phyloP scores from a whole-genome alignment of 1,284 basidiomycete genomes.

The Cutaneotrichosporon arboriforme region DNA sequence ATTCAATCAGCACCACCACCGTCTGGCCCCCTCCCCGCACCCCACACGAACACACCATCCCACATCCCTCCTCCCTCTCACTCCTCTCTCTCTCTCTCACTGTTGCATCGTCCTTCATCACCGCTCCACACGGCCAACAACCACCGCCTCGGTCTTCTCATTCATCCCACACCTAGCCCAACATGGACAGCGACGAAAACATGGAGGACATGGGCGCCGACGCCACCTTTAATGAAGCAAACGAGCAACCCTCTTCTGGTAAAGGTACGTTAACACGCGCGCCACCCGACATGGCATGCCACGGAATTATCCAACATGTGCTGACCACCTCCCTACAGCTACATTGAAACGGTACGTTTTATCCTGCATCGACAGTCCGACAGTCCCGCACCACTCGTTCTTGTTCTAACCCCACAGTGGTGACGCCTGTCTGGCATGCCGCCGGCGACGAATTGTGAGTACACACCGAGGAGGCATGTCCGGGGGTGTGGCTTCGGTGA shows the following conservation, averaged over 20 bases:
- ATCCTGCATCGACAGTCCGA: background rate
- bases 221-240: background rate
- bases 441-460: constrained; percentile 28
- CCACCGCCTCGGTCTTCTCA: too few species aligned
- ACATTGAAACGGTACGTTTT: constrained; percentile 18
- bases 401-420: constrained; percentile 22
- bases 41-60: background rate
- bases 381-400: too few species aligned
- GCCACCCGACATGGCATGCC: background rate
- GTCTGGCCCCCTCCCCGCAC: background rate
- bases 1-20: background rate
- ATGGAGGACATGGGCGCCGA: constrained; percentile 2
- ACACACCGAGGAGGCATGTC: background rate
- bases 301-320: background rate
- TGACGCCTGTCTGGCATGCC: constrained; percentile 30
- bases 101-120: background rate
- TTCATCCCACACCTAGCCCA: background rate
- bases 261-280: constrained; percentile 7
- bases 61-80: background rate
- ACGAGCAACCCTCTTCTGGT: constrained; percentile 9
- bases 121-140: background rate
- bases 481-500: background rate
- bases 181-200: constrained; percentile 12
- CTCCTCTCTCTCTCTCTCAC: background rate
- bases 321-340: constrained; percentile 3